phyloP scores from a whole-genome alignment of 23 red algal genomes.

The Gracilaria domingensis region DNA sequence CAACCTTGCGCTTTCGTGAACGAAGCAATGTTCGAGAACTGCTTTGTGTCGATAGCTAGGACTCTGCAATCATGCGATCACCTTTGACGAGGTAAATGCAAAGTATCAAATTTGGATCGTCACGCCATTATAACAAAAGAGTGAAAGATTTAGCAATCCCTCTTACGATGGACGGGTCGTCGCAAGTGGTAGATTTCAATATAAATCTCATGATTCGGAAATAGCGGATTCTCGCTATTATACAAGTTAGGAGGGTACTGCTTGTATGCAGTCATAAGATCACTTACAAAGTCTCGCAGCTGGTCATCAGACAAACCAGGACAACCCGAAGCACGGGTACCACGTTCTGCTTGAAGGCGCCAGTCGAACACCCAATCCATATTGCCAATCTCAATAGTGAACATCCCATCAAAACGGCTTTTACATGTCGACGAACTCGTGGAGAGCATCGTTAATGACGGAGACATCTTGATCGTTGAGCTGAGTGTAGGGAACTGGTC shows the following conservation, averaged over 20 bases:
- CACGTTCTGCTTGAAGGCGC: conserved; percentile 92
- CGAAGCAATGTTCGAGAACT: too few relatives aligned
- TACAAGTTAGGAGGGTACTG: conserved; percentile 83
- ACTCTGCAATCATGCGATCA: too few relatives aligned
- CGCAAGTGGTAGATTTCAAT: conserved; percentile 69
- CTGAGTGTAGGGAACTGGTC: conserved; percentile 11
- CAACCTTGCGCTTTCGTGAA: too few relatives aligned
- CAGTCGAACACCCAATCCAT: conserved; percentile 91
- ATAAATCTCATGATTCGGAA: conserved; percentile 61
- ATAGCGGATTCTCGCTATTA: conserved; percentile 27
- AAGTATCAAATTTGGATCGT: not conserved
- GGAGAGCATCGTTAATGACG: conserved; percentile 73
- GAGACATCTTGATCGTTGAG: conserved; percentile 46
- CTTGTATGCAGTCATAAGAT: conserved; percentile 95
- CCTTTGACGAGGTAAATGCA: too few relatives aligned
- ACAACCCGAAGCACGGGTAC: conserved; percentile 53
- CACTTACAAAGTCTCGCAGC: conserved; percentile 88
- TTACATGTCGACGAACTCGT: conserved; percentile 71
- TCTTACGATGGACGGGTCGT: conserved; percentile 38
- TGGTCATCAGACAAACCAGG: conserved; percentile 84
- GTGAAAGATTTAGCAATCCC: not conserved
- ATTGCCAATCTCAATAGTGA: conserved; percentile 83
- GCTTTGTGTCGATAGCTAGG: too few relatives aligned
- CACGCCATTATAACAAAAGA: not conserved
- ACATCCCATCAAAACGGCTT: conserved; percentile 75